phyloP scores from a whole-genome alignment of 352 stramenopile species.

The Phytopythium cucurbitacearum region DNA sequence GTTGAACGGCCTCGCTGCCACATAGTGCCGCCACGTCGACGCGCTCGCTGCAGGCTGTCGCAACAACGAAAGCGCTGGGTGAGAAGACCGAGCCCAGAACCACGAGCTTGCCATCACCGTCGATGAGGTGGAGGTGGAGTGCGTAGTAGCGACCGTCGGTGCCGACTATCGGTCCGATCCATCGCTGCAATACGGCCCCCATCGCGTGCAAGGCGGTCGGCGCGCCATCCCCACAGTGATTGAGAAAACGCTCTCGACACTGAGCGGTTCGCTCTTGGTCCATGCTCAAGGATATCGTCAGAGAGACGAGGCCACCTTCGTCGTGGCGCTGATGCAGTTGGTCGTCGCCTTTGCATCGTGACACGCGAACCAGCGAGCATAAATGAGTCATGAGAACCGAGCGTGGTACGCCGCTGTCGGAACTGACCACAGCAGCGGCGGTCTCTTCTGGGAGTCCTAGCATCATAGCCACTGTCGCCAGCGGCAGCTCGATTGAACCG shows the following conservation, averaged over 20 bases:
- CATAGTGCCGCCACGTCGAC: not conserved
- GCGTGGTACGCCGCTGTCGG: not conserved
- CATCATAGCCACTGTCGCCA: constrained; percentile 10
- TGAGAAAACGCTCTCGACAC: constrained; percentile 9
- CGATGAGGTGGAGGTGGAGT: constrained; percentile 11
- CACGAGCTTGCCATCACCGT: not conserved
- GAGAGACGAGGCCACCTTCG: not conserved
- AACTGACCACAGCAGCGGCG: not conserved
- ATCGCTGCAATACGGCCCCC: constrained; percentile 1
- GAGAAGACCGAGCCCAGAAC: constrained; percentile 24
- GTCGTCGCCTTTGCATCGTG: not conserved
- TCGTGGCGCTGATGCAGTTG: constrained; percentile 10
- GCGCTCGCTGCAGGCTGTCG: not conserved
- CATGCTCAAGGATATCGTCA: constrained; percentile 11
- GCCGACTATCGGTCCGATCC: constrained; percentile 8
- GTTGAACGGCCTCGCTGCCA: too few species aligned
- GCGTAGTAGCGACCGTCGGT: constrained; percentile 11
- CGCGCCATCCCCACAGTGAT: not conserved
- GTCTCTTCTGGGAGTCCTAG: constrained; percentile 11
- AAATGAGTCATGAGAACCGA: constrained; percentile 31
- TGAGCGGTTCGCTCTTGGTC: constrained; percentile 8
- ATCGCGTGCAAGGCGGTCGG: not conserved
- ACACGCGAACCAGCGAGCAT: constrained; percentile 32
- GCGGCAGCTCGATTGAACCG: constrained; percentile 5
- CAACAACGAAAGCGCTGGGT: constrained; percentile 13